Conservation (phyloP, 495 filamentous ascomycete species). For the Xylaria longipes region DNA sequence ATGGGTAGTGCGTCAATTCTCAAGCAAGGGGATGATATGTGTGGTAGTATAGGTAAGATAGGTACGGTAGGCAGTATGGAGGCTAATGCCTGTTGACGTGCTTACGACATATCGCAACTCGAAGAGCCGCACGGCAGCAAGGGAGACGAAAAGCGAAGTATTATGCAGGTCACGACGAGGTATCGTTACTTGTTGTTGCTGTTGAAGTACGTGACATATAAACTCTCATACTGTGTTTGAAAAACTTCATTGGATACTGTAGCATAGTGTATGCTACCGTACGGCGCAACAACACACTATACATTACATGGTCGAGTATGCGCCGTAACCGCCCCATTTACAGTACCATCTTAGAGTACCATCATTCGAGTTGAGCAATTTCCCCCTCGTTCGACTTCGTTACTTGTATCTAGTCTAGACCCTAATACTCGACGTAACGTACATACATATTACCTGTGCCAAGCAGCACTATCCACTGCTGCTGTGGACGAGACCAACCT, state of each 20-base stretch:
- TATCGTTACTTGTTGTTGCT: neutral
- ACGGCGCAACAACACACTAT: neutral
- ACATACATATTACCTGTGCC: neutral
- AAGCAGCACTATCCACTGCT: neutral
- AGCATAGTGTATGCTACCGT: constrained; percentile 11
- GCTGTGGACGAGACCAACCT: neutral
- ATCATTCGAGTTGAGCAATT: neutral
- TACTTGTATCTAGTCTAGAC: neutral
- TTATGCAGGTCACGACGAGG: neutral
- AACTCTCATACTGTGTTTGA: constrained; percentile 7
- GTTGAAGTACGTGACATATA: neutral
- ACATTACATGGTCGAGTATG: neutral
- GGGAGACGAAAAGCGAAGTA: neutral
- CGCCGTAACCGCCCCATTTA: constrained; percentile 8
- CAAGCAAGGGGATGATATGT: neutral
- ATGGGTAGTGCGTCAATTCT: neutral
- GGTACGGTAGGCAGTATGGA: neutral
- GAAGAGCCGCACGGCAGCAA: constrained; percentile 10
- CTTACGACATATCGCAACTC: neutral
- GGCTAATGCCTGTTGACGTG: constrained; percentile 10
- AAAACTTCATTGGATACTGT: neutral
- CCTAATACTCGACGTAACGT: neutral
- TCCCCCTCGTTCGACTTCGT: neutral
- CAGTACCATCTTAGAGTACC: neutral
- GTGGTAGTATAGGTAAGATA: neutral